Percentiles rank a stretch among this genome's conserved stretches.
Conservation (phyloP, 306 rosid species). For the Cicer bijugum region DNA sequence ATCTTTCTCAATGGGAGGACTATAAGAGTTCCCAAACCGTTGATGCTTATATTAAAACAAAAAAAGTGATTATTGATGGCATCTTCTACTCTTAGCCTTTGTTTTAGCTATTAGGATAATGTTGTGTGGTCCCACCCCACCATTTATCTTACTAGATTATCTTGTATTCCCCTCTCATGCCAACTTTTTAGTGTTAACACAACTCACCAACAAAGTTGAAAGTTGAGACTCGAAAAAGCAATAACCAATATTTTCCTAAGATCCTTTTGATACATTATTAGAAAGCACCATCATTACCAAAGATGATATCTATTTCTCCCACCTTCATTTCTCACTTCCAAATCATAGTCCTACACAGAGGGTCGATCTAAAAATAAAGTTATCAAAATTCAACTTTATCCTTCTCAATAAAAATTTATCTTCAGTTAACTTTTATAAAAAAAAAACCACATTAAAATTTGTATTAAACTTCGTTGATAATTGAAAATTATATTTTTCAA, state of each 20-base stretch:
- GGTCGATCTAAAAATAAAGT: too few relatives aligned
- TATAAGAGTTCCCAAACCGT: conserved; percentile 32
- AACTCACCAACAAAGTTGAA: conserved; percentile 40
- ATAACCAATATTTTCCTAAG: conserved; percentile 38
- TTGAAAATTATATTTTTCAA: too few relatives aligned
- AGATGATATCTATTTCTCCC: conserved; percentile 24
- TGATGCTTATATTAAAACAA: conserved; percentile 28
- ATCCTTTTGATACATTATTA: conserved; percentile 21
- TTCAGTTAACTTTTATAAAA: too few relatives aligned
- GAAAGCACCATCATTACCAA: conserved; percentile 42
- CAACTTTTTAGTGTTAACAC: conserved; percentile 40
- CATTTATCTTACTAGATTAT: conserved; percentile 49
- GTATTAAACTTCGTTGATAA: too few relatives aligned
- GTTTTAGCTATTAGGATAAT: conserved; percentile 22
- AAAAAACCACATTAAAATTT: too few relatives aligned
- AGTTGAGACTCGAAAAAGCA: conserved; percentile 51
- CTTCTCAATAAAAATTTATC: too few relatives aligned
- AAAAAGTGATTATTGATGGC: conserved; percentile 45
- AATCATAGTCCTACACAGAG: too few relatives aligned
- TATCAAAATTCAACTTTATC: too few relatives aligned
- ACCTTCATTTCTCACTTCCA: neutral
- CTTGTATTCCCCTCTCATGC: conserved; percentile 37
- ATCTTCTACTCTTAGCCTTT: conserved; percentile 40
- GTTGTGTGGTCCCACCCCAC: conserved; percentile 51
- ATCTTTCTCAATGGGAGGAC: conserved; percentile 45